Percentiles rank a stretch among this genome's conserved stretches.
Conservation (phyloP, 2,329 filamentous ascomycete species). For the Tolypocladium tropicale region DNA sequence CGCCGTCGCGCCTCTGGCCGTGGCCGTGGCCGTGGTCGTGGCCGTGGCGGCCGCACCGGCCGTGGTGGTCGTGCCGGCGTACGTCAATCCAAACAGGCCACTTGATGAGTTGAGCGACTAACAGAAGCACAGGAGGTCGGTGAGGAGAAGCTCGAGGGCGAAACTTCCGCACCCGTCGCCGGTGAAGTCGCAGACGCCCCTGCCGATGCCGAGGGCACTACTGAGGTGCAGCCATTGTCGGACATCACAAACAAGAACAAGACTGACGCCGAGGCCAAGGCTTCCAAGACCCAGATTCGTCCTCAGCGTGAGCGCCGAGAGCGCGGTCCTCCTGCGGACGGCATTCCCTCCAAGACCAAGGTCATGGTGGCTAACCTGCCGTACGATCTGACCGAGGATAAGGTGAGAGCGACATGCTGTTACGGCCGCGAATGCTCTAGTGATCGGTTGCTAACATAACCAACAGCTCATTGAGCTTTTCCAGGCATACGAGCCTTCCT, state of each 20-base stretch:
- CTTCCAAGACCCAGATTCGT: conserved; percentile 43
- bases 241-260: conserved; percentile 50
- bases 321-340: conserved; percentile 93
- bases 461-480: conserved; percentile 93
- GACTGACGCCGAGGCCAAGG: conserved; percentile 51
- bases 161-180: conserved; percentile 23
- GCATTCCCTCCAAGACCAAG: conserved; percentile 98
- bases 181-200: conserved; percentile 36
- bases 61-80: conserved; percentile 41
- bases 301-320: conserved; percentile 55
- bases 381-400: conserved; percentile 95
- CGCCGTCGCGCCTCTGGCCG: conserved; percentile 54
- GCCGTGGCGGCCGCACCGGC: conserved; percentile 54
- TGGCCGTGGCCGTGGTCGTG: conserved; percentile 59
- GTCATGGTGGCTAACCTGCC: conserved; percentile 99
- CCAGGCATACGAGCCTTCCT: conserved; percentile 79
- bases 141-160: conserved; percentile 38
- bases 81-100: conserved; percentile 7
- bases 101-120: background rate
- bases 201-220: conserved; percentile 33
- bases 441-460: background rate
- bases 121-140: conserved; percentile 15
- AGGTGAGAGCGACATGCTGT: conserved; percentile 48
- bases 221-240: conserved; percentile 48
- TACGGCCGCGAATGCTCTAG: background rate